Percentiles rank a stretch among this genome's conserved stretches.
phyloP scores from a whole-genome alignment of 805 yeast species.

The Pichia rugopelliculosa region DNA sequence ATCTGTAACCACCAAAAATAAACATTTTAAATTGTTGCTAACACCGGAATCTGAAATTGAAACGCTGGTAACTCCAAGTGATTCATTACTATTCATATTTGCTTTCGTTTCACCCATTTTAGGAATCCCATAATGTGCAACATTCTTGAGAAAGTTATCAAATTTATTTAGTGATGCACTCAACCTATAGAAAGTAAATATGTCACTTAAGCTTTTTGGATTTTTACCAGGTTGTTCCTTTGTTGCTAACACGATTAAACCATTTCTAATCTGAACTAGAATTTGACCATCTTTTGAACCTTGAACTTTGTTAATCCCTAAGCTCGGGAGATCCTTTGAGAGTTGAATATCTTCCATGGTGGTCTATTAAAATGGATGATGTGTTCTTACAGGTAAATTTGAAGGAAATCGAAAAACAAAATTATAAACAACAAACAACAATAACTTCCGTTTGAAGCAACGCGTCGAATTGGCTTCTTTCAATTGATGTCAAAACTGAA shows the following conservation, averaged over 20 bases:
- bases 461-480: neutral
- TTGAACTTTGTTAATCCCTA: constrained; percentile 5
- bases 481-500: no score
- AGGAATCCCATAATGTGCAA: constrained; percentile 7
- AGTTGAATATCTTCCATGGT: constrained; percentile 9
- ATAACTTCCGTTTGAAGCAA: neutral
- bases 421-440: neutral
- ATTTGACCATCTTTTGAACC: constrained; percentile 15
- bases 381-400: no score
- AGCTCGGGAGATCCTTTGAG: constrained; percentile 2
- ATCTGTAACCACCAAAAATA: constrained; percentile 12
- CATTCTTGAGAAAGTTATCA: constrained; percentile 10
- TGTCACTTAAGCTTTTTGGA: constrained; percentile 6
- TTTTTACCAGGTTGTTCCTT: neutral
- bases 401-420: neutral
- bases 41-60: constrained; percentile 14
- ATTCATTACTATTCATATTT: constrained; percentile 2
- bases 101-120: constrained; percentile 11
- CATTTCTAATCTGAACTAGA: constrained; percentile 8
- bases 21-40: constrained; percentile 4
- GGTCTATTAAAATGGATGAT: no score
- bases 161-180: constrained; percentile 7
- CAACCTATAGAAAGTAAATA: constrained; percentile 6
- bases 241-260: constrained; percentile 9
- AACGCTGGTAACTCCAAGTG: constrained; percentile 4